Evolutionary conservation across 1,284 basidiomycete species (phyloP).

Genomic region (Marasmius fiardii): DNA sequence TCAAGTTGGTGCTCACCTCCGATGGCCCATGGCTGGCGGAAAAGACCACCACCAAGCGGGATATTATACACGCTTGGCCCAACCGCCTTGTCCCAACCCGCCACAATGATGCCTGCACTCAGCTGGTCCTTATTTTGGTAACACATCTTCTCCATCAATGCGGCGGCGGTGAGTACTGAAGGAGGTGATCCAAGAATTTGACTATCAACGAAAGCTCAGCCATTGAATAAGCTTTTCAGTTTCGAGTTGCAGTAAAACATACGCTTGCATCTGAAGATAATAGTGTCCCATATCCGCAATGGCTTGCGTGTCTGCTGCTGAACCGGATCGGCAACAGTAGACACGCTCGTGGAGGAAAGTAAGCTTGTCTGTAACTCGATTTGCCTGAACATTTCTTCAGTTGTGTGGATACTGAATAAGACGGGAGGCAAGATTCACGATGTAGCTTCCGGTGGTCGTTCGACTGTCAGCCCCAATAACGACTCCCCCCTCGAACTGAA

Average conservation of each 20-base stretch:
- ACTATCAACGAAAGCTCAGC: slow-evolving; percentile 34
- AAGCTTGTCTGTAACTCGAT: slow-evolving; percentile 98
- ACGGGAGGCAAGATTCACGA: slow-evolving; percentile 43
- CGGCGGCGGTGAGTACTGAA: slow-evolving; percentile 80
- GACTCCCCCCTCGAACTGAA: slow-evolving; percentile 93
- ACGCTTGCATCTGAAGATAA: slow-evolving; percentile 81
- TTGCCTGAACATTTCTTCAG: slow-evolving; percentile 56
- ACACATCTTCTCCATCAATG: slow-evolving; percentile 86
- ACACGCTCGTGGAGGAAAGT: slow-evolving; percentile 97
- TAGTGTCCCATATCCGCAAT: slow-evolving; percentile 93
- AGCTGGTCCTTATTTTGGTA: slow-evolving; percentile 93
- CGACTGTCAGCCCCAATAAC: slow-evolving; percentile 96
- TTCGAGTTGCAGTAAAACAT: slow-evolving; percentile 24
- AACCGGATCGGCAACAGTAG: slow-evolving; percentile 98
- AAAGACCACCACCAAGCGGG: slow-evolving; percentile 89
- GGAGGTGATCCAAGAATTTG: slow-evolving; percentile 70
- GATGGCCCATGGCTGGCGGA: slow-evolving; percentile 96
- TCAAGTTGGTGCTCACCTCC: slow-evolving; percentile 56
- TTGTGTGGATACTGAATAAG: background rate
- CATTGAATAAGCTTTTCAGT: slow-evolving; percentile 5
- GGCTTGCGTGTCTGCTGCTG: slow-evolving; percentile 97
- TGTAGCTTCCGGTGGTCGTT: slow-evolving; percentile 96
- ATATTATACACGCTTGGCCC: slow-evolving; percentile 98
- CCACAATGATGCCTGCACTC: slow-evolving; percentile 95
- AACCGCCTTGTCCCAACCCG: slow-evolving; percentile 92